phyloP scores from a whole-genome alignment of 805 yeast genomes.

The Candida parachauliodes region DNA sequence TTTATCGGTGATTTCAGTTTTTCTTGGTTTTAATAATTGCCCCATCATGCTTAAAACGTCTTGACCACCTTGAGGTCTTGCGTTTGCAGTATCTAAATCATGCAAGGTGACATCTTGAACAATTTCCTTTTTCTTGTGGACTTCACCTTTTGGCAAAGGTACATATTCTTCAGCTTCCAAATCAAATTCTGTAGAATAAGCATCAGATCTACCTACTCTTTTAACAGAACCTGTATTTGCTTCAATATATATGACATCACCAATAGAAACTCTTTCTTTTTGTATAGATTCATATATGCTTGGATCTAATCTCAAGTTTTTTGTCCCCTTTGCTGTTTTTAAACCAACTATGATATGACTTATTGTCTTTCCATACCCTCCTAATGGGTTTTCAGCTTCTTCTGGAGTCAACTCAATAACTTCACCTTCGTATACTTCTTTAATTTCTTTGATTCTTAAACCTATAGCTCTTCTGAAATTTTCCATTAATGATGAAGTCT shows the following conservation, averaged over 20 bases:
- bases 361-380: slow-evolving; percentile 97
- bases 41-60: slow-evolving; percentile 96
- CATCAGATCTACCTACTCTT: slow-evolving; percentile 97
- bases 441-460: slow-evolving; percentile 90
- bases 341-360: slow-evolving; percentile 91
- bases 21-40: slow-evolving; percentile 90
- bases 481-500: slow-evolving; percentile 95
- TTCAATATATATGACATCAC: slow-evolving; percentile 96
- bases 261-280: slow-evolving; percentile 90
- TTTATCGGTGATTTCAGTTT: slow-evolving; percentile 96
- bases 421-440: slow-evolving; percentile 97
- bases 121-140: slow-evolving; percentile 95
- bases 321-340: slow-evolving; percentile 88
- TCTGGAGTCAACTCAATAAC: slow-evolving; percentile 94
- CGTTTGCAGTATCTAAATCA: slow-evolving; percentile 94
- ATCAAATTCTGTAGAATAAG: slow-evolving; percentile 97
- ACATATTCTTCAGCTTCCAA: slow-evolving; percentile 98
- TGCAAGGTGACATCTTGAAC: slow-evolving; percentile 96
- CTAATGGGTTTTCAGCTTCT: slow-evolving; percentile 94
- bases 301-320: slow-evolving; percentile 85
- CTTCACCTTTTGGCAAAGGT: slow-evolving; percentile 98
- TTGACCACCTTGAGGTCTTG: slow-evolving; percentile 96
- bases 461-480: slow-evolving; percentile 96
- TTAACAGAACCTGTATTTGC: slow-evolving; percentile 97
- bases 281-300: slow-evolving; percentile 90